phyloP scores from a whole-genome alignment of 768 basidiomycete species.

The Leccinum disarticulatum region DNA sequence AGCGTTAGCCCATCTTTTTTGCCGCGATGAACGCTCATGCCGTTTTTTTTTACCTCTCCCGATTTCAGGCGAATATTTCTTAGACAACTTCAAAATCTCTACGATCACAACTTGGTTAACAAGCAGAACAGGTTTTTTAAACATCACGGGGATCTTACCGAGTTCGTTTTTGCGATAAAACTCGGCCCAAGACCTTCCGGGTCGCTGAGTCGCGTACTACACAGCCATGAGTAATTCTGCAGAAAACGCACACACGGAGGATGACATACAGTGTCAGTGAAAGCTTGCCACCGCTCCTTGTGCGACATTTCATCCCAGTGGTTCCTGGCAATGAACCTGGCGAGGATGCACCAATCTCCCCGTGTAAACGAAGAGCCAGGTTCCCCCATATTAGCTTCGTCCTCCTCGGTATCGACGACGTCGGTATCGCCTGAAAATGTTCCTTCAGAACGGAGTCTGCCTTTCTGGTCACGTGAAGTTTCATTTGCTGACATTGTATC shows the following conservation, averaged over 20 bases:
- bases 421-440: conserved; percentile 17
- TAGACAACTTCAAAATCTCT: conserved; percentile 30
- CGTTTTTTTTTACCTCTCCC: conserved; percentile 15
- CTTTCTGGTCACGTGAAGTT: conserved; percentile 16
- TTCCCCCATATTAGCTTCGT: conserved; percentile 48
- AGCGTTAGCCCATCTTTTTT: conserved; percentile 11
- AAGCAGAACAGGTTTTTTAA: not conserved
- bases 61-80: conserved; percentile 21
- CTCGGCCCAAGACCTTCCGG: conserved; percentile 60
- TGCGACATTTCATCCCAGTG: conserved; percentile 42
- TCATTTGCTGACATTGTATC: conserved; percentile 20
- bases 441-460: conserved; percentile 23
- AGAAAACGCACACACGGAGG: not conserved
- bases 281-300: conserved; percentile 57
- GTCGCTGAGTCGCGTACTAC: conserved; percentile 50
- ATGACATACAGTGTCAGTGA: conserved; percentile 47
- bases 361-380: conserved; percentile 49
- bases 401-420: conserved; percentile 27
- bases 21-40: conserved; percentile 26
- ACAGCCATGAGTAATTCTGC: conserved; percentile 4
- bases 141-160: conserved; percentile 36
- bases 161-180: conserved; percentile 53
- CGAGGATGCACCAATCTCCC: conserved; percentile 63
- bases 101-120: conserved; percentile 6
- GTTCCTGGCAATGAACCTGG: conserved; percentile 54